These are phyloP conservation scores for Aspergillus wentii DNA, from an alignment of 495 filamentous ascomycete species.

Conservation along the genomic window DNA sequence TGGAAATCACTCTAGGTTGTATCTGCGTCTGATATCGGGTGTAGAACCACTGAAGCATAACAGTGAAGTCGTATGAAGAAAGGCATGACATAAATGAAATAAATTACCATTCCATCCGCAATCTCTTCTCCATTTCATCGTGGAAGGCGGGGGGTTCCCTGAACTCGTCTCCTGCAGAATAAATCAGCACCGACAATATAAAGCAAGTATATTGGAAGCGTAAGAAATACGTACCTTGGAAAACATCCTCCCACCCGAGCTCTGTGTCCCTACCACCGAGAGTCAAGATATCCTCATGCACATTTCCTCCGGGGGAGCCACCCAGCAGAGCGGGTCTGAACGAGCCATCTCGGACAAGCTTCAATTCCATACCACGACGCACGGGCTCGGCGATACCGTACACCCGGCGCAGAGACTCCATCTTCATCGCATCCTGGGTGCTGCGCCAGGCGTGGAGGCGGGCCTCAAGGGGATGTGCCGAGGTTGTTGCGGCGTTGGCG, in stretches of 20 bases:
- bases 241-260: constrained; percentile 90
- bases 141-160: constrained; percentile 67
- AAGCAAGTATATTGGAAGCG: constrained; percentile 4
- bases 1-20: too few relatives aligned
- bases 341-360: constrained; percentile 63
- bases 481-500: constrained; percentile 39
- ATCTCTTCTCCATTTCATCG: constrained; percentile 87
- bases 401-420: constrained; percentile 75
- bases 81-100: constrained; percentile 9
- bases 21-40: background rate
- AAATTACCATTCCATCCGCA: constrained; percentile 64
- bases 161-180: constrained; percentile 51
- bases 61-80: constrained; percentile 7
- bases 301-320: constrained; percentile 30
- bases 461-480: constrained; percentile 84
- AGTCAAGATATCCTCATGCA: constrained; percentile 76
- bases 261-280: constrained; percentile 64
- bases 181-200: background rate
- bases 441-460: constrained; percentile 78
- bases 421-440: constrained; percentile 82
- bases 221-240: constrained; percentile 38
- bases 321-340: constrained; percentile 46
- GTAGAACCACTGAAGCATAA: constrained; percentile 2
- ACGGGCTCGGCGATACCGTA: constrained; percentile 94
- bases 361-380: constrained; percentile 90